Conservation (phyloP, 108 stramenopile genomes). For the Phaeodactylum tricornutum region DNA sequence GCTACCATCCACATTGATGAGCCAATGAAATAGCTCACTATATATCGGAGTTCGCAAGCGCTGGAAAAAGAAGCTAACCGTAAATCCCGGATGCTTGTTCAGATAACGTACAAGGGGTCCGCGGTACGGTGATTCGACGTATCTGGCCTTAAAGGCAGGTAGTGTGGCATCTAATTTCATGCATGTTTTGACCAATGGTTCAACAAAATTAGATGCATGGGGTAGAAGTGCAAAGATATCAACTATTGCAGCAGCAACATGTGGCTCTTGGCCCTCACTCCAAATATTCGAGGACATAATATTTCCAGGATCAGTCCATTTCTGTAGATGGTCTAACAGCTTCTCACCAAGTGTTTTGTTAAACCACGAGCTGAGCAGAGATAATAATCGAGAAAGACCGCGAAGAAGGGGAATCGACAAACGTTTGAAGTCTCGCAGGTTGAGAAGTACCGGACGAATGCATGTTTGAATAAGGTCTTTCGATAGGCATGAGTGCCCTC, state of each 20-base stretch:
- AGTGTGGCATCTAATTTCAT: slow-evolving; percentile 61
- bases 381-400: slow-evolving; percentile 57
- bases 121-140: slow-evolving; percentile 49
- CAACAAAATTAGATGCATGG: slow-evolving; percentile 68
- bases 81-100: slow-evolving; percentile 59
- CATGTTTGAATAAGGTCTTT: slow-evolving; percentile 82
- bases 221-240: slow-evolving; percentile 64
- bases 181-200: slow-evolving; percentile 66
- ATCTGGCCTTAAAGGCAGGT: slow-evolving; percentile 33
- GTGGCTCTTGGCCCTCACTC: slow-evolving; percentile 62
- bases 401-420: slow-evolving; percentile 56
- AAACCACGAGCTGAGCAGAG: slow-evolving; percentile 75
- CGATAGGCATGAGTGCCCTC: slow-evolving; percentile 48
- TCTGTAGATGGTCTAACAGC: slow-evolving; percentile 70
- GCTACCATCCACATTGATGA: slow-evolving; percentile 48
- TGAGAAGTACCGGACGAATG: slow-evolving; percentile 68
- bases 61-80: slow-evolving; percentile 70
- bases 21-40: slow-evolving; percentile 59
- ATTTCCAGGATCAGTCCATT: slow-evolving; percentile 60
- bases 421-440: slow-evolving; percentile 68
- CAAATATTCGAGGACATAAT: slow-evolving; percentile 49
- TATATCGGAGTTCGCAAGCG: slow-evolving; percentile 69
- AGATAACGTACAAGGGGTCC: slow-evolving; percentile 63
- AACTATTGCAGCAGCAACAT: slow-evolving; percentile 68
- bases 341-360: slow-evolving; percentile 81